Conservation (phyloP, 305 asterid species). For the Fraxinus xanthoxyloides region DNA sequence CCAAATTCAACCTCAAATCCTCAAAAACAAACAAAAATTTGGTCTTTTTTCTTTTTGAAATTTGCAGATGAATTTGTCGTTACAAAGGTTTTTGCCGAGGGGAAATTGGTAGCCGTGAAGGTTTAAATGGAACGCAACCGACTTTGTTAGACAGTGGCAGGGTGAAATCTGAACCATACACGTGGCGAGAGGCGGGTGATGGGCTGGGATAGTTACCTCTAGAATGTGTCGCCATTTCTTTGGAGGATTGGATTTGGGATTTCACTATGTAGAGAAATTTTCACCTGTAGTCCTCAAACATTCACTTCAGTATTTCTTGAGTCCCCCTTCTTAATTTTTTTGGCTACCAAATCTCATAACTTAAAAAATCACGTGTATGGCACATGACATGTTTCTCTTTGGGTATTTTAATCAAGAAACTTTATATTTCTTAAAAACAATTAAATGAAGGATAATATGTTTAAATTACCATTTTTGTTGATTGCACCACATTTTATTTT, state of each 20-base stretch:
- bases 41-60: neutral
- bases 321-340: neutral
- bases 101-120: neutral
- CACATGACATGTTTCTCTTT: neutral
- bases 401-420: neutral
- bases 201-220: slow-evolving; percentile 3
- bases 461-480: neutral
- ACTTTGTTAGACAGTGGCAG: slow-evolving; percentile 27
- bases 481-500: neutral
- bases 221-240: slow-evolving; percentile 21
- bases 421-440: neutral
- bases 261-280: neutral
- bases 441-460: neutral
- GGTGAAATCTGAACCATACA: slow-evolving; percentile 45
- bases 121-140: slow-evolving; percentile 31
- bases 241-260: neutral
- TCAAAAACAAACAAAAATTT: too few species aligned
- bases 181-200: slow-evolving; percentile 37
- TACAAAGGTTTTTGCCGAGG: neutral
- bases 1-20: neutral
- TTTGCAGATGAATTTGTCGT: neutral
- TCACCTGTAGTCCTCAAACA: neutral
- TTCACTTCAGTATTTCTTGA: neutral
- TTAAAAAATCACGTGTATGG: neutral
- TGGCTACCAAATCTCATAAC: neutral